Conservation (phyloP, 805 yeast genomes). For the Torulaspora microellipsoides region DNA sequence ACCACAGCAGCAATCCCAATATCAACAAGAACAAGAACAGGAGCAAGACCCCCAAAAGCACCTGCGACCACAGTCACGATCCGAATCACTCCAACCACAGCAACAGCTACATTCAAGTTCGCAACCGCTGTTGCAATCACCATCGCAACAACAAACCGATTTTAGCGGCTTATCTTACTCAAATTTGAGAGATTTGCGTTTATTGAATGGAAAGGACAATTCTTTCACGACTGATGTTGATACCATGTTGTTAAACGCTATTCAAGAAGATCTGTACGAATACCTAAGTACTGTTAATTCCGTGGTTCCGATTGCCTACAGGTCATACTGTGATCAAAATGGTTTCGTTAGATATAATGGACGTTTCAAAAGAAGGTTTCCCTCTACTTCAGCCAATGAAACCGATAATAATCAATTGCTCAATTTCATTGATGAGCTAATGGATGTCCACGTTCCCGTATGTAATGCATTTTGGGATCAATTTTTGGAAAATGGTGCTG, state of each 20-base stretch:
- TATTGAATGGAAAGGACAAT: neutral
- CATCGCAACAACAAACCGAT: neutral
- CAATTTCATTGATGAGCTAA: conserved; percentile 15
- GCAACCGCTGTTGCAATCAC: neutral
- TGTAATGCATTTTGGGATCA: conserved; percentile 22
- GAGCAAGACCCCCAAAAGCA: neutral
- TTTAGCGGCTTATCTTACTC: neutral
- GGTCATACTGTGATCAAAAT: conserved; percentile 14
- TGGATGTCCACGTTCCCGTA: conserved; percentile 21
- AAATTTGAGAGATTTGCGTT: neutral
- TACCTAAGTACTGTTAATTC: conserved; percentile 18
- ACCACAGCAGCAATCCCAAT: neutral
- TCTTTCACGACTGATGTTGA: conserved; percentile 3
- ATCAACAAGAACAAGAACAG: neutral
- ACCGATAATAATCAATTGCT: conserved; percentile 2
- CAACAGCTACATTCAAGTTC: neutral
- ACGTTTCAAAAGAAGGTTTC: conserved; percentile 3
- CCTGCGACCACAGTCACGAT: neutral
- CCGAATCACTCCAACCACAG: neutral
- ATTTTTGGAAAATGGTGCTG: conserved; percentile 13
- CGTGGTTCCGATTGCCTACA: conserved; percentile 17
- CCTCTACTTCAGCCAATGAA: neutral
- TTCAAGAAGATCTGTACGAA: conserved; percentile 18
- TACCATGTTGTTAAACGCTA: conserved; percentile 3
- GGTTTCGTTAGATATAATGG: conserved; percentile 15